Evolutionary conservation across 169 alveolate genomes (phyloP).

Genomic region (Plasmodium chabaudi): DNA sequence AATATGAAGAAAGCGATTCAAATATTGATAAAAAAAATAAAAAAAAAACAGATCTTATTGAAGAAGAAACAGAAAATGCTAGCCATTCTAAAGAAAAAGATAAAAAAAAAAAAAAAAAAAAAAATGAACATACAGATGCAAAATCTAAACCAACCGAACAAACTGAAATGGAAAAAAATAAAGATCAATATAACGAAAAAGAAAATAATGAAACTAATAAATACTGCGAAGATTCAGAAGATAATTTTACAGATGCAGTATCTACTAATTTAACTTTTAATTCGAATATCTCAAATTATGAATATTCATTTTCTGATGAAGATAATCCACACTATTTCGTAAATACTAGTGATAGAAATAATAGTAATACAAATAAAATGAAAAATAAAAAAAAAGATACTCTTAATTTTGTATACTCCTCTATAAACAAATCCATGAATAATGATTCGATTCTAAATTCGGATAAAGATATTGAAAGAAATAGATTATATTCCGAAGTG

Average conservation of each 20-base stretch:
- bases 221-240: conserved; percentile 31
- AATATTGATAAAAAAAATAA: background rate
- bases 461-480: conserved; percentile 14
- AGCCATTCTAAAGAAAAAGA: background rate
- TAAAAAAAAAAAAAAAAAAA: background rate
- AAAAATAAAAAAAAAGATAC: conserved; percentile 22
- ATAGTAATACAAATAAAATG: conserved; percentile 13
- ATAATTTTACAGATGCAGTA: conserved; percentile 16
- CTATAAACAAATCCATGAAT: conserved; percentile 12
- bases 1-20: background rate
- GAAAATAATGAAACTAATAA: conserved; percentile 2
- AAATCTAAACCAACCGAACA: background rate
- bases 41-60: background rate
- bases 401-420: conserved; percentile 23
- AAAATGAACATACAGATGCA: background rate
- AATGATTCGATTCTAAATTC: background rate
- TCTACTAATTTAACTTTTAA: conserved; percentile 55
- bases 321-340: conserved; percentile 7
- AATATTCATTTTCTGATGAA: conserved; percentile 14
- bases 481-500: too few species aligned
- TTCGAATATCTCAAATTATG: conserved; percentile 34
- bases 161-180: background rate
- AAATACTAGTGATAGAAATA: background rate
- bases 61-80: background rate
- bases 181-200: conserved; percentile 17